A percentile compares a stretch with the other conserved stretches of the same genome.
Evolutionary conservation across 306 rosid genomes (phyloP).

Genomic region (Bauhinia variegata): DNA sequence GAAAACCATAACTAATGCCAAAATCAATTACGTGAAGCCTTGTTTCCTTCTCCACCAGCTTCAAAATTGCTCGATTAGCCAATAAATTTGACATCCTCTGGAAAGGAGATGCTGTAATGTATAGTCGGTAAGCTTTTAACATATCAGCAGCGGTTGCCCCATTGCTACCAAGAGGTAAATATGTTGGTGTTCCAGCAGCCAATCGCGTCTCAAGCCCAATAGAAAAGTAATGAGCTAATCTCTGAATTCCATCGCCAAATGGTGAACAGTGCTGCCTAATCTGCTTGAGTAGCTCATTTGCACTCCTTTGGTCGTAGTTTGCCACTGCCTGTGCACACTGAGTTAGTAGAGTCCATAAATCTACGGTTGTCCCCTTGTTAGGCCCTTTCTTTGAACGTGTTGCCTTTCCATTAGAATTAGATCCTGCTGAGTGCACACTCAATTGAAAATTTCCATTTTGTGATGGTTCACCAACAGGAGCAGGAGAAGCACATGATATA

Average conservation of each 20-base stretch:
- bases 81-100: conserved; percentile 52
- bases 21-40: conserved; percentile 68
- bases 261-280: conserved; percentile 67
- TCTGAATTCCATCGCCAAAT: conserved; percentile 64
- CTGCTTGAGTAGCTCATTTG: conserved; percentile 58
- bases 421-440: conserved; percentile 30
- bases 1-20: conserved; percentile 76
- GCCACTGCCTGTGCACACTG: conserved; percentile 81
- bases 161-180: conserved; percentile 17
- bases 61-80: conserved; percentile 46
- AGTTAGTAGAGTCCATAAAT: conserved; percentile 67
- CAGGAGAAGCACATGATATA: not conserved
- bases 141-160: conserved; percentile 52
- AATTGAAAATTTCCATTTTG: conserved; percentile 9
- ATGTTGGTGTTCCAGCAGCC: conserved; percentile 52
- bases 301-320: conserved; percentile 59
- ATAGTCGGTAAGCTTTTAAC: conserved; percentile 63
- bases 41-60: conserved; percentile 43
- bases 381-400: conserved; percentile 44
- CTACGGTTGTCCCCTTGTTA: conserved; percentile 38
- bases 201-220: conserved; percentile 64
- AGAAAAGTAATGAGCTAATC: conserved; percentile 73
- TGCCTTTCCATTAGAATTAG: conserved; percentile 36
- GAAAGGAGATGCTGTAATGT: conserved; percentile 58
- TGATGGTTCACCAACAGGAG: conserved; percentile 36